Base-by-base conservation (phyloP, 305 asterid species). In the Andrographis paniculata region DNA sequence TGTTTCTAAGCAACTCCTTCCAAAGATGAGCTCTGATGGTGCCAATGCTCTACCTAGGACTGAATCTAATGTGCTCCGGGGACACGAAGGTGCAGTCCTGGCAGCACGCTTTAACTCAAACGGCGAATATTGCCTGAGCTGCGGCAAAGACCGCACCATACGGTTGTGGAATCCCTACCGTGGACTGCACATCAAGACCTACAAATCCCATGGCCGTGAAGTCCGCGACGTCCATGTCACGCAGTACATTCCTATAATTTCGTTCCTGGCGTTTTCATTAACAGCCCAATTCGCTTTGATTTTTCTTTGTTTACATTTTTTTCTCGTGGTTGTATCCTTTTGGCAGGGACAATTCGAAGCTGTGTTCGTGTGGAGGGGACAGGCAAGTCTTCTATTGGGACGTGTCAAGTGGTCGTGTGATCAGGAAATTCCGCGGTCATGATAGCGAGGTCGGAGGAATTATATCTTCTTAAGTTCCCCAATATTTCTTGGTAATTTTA, bases 361-460 rank as follows among this genome's bases (percentile, higher is more conserved):
- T 87, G 28, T 42, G 61, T 59, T 87, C 97, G 12, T 87, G 97
- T 59, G 97, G 95, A 20, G 97, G 97, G n/a, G 94, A 87, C 61
- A 72, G 95, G 22, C 97, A 87, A 60, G 75, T 87, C 15, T 87
- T 87, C 62, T 87, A 87, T 60, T 87, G 97, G 97, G 97, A 84
- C 58, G 97, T 87, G 28, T 72, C 94, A 17, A 73, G 76, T 55
- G 97, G 94, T 55, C 84, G 80, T 11, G 95, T 87, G 20, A 79
- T 87, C 68, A 76, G 95, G 39, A 87, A 87, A 49, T 87, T 87
- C 37, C 93, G 97, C 21, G 97, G 97, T 19, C 97, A 87, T 77
- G 97, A 84, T 57, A 87, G 97, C 66, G 97, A 87, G 92, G 95
- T 81, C 35, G n/a, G n/a, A n/a, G n/a, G n/a, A n/a, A n/a, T n/a